Conservation (phyloP, 306 rosid genomes). For the Rosa multiflora region DNA sequence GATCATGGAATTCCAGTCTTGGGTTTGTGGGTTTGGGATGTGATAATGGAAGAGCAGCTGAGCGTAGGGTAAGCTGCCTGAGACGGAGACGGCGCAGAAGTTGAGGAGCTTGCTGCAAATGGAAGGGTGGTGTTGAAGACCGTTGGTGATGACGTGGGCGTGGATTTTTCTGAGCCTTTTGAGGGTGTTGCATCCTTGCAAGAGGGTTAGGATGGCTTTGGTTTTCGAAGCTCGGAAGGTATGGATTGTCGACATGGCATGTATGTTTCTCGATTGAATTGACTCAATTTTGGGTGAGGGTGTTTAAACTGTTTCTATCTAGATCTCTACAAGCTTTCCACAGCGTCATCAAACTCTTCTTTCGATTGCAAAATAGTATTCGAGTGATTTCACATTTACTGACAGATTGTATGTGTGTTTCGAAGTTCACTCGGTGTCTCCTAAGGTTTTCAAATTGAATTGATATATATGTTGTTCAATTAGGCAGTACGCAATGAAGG, state of each 20-base stretch:
- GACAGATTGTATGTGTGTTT: too few relatives aligned
- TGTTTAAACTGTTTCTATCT: neutral
- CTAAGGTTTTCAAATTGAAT: too few relatives aligned
- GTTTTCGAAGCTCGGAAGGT: slow-evolving; percentile 2
- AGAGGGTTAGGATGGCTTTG: slow-evolving; percentile 36
- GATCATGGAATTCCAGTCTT: slow-evolving; percentile 62
- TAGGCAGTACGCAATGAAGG: too few relatives aligned
- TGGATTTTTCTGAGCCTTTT: slow-evolving; percentile 50
- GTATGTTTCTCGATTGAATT: neutral
- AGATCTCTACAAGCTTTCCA: too few relatives aligned
- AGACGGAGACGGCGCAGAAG: slow-evolving; percentile 58
- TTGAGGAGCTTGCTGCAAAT: slow-evolving; percentile 47
- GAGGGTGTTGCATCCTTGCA: slow-evolving; percentile 62
- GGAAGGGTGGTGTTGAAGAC: slow-evolving; percentile 46
- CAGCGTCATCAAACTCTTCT: too few relatives aligned
- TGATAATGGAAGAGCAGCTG: slow-evolving; percentile 43
- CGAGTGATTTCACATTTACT: too few relatives aligned
- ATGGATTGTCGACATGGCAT: slow-evolving; percentile 1
- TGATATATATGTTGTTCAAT: too few relatives aligned
- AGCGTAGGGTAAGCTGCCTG: slow-evolving; percentile 52
- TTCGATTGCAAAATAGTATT: too few relatives aligned
- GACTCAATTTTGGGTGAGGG: neutral
- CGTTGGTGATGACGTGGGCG: slow-evolving; percentile 41
- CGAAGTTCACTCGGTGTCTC: too few relatives aligned
- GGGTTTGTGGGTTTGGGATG: slow-evolving; percentile 39